Evolutionary conservation across 176 grass and related monocot genomes (phyloP).

Genomic region (Dendrocalamus sinicus): DNA sequence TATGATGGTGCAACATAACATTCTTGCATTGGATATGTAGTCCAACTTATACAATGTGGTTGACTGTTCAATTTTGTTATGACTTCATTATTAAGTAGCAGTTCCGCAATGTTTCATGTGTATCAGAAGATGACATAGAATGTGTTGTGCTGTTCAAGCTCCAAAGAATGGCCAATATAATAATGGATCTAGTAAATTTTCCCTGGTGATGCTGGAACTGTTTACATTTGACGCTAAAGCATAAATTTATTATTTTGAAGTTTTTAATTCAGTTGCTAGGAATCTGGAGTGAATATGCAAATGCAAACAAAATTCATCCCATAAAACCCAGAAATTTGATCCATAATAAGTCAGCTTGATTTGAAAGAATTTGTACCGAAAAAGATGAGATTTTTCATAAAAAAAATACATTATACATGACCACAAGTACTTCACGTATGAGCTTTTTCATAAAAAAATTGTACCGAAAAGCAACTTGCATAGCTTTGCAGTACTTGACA

Average conservation of each 20-base stretch:
- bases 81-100: background rate
- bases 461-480: too few relatives aligned
- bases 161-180: background rate
- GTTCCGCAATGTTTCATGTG: background rate
- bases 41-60: background rate
- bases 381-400: too few relatives aligned
- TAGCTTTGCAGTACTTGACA: too few relatives aligned
- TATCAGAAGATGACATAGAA: background rate
- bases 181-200: background rate
- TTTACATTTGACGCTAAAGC: background rate
- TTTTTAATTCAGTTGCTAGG: background rate
- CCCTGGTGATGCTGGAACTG: background rate
- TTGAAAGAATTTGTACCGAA: too few relatives aligned
- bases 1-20: background rate
- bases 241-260: background rate
- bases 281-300: background rate
- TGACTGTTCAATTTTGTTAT: background rate
- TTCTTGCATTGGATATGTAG: background rate
- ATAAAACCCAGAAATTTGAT: too few relatives aligned
- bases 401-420: too few relatives aligned
- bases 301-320: too few relatives aligned
- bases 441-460: too few relatives aligned
- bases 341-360: too few relatives aligned
- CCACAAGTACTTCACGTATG: too few relatives aligned
- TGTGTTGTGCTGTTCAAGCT: background rate